A percentile compares a stretch with the other conserved stretches of the same genome.
Evolutionary conservation across 2,329 filamentous ascomycete species (phyloP).

Genomic region (Penicillium digitatum): DNA sequence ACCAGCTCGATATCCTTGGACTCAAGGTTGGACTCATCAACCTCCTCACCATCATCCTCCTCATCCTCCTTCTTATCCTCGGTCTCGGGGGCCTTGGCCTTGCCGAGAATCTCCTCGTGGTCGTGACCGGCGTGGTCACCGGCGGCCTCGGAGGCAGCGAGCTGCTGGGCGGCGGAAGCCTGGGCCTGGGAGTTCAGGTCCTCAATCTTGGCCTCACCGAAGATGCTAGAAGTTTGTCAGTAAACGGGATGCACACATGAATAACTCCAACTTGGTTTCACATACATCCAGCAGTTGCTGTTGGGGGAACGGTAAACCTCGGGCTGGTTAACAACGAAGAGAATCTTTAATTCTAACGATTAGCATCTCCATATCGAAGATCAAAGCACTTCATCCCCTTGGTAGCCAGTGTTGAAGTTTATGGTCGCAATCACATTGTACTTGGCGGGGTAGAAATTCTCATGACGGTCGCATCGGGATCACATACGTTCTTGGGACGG

Average conservation of each 20-base stretch:
- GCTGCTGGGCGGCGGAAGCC: conserved; percentile 90
- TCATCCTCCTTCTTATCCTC: conserved; percentile 68
- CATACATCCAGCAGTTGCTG: conserved; percentile 99
- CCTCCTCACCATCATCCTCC: conserved; percentile 92
- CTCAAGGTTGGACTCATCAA: conserved; percentile 90
- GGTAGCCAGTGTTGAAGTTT: not conserved
- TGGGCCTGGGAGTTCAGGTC: conserved; percentile 98
- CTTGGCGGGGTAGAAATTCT: conserved; percentile 2
- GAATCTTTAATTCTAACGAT: conserved; percentile 60
- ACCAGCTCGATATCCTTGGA: conserved; percentile 99
- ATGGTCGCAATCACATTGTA: not conserved
- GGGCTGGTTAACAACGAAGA: conserved; percentile 99
- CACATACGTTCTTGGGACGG: conserved; percentile 96
- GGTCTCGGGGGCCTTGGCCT: conserved; percentile 63
- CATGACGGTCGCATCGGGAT: conserved; percentile 10
- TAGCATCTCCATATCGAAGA: conserved; percentile 13
- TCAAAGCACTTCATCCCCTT: not conserved
- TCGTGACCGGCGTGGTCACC: conserved; percentile 61
- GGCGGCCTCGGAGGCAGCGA: conserved; percentile 68
- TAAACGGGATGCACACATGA: conserved; percentile 1
- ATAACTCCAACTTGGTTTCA: conserved; percentile 13
- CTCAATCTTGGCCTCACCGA: conserved; percentile 99
- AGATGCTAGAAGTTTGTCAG: conserved; percentile 64
- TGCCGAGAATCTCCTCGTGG: conserved; percentile 45
- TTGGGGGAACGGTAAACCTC: conserved; percentile 99